Evolutionary conservation across 2,329 filamentous ascomycete species (phyloP).

Genomic region (Aspergillus costaricaensis): DNA sequence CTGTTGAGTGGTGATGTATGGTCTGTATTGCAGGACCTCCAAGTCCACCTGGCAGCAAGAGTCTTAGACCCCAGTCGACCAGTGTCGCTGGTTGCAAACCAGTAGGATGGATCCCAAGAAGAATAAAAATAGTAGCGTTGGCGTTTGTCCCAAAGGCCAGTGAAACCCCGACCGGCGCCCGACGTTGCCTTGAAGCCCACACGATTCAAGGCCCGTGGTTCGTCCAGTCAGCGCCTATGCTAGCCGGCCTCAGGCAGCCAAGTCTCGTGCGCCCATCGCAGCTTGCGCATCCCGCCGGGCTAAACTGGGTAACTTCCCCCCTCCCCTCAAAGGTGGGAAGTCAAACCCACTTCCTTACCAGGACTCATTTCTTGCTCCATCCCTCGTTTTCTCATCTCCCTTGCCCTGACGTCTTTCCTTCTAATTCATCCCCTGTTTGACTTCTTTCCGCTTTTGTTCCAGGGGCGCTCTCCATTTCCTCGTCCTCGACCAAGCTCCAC

Average conservation of each 20-base stretch:
- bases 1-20: neutral
- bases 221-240: neutral
- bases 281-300: constrained; percentile 5
- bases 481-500: constrained; percentile 1
- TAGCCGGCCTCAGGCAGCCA: neutral
- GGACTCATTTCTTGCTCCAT: neutral
- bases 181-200: neutral
- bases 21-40: neutral
- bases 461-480: neutral
- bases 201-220: neutral
- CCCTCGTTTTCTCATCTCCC: constrained; percentile 3
- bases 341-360: constrained; percentile 3
- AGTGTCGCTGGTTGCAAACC: neutral
- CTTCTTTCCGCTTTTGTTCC: neutral
- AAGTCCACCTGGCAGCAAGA: neutral
- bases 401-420: neutral
- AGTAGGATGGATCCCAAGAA: neutral
- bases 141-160: neutral
- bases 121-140: neutral
- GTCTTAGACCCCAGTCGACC: neutral
- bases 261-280: neutral
- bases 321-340: neutral
- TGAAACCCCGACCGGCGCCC: neutral
- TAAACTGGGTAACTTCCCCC: neutral
- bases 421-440: neutral